phyloP scores from a whole-genome alignment of 1,139 yeast species.

The Geotrichum europaeum region DNA sequence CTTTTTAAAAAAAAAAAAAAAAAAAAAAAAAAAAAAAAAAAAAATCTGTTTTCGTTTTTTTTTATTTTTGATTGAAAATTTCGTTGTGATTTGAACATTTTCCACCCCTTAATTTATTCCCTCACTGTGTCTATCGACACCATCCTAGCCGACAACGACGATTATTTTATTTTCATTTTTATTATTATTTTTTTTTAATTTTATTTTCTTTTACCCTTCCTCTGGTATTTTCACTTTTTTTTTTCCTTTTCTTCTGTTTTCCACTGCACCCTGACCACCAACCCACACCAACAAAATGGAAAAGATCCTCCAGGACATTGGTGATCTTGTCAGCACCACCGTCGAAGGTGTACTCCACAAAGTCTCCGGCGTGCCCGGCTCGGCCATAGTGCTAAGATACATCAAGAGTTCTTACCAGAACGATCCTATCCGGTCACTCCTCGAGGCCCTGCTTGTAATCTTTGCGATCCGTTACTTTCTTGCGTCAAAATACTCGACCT shows the following conservation, averaged over 20 bases:
- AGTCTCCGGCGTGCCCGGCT: conserved; percentile 61
- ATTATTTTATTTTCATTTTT: background rate
- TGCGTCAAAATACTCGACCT: conserved; percentile 72
- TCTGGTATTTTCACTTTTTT: background rate
- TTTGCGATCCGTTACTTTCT: conserved; percentile 84
- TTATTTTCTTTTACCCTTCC: background rate
- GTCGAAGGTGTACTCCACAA: conserved; percentile 24
- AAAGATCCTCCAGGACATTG: conserved; percentile 23
- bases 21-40: too few relatives aligned
- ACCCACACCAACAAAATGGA: conserved; percentile 17
- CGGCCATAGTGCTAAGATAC: conserved; percentile 65
- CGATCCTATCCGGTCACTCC: conserved; percentile 84
- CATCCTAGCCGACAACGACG: background rate
- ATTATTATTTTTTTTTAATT: background rate
- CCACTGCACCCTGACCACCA: background rate
- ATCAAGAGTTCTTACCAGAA: conserved; percentile 85
- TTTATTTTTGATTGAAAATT: background rate
- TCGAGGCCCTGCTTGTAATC: conserved; percentile 72
- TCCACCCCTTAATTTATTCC: background rate
- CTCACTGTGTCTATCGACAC: background rate
- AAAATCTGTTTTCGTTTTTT: background rate
- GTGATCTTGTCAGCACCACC: conserved; percentile 26
- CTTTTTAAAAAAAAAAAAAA: too few relatives aligned
- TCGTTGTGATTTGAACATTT: background rate
- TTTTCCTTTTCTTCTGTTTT: background rate